phyloP scores from a whole-genome alignment of 176 grass and related monocot genomes.

The Raddia guianensis region DNA sequence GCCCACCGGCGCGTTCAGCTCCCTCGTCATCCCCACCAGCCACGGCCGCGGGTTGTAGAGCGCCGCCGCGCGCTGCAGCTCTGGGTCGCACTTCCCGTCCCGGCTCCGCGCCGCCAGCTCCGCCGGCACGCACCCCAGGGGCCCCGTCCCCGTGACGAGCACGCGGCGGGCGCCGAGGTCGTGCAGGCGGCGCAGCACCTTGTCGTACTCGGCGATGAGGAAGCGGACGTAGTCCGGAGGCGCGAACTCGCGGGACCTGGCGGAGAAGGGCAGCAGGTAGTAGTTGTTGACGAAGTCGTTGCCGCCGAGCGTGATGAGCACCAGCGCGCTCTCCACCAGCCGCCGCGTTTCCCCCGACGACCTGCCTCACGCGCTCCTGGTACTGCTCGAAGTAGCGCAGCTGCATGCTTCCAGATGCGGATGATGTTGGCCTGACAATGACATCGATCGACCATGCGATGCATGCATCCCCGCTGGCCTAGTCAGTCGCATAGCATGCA shows the following conservation, averaged over 20 bases:
- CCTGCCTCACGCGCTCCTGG: slow-evolving; percentile 49
- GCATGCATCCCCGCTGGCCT: too few relatives aligned
- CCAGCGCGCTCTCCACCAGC: slow-evolving; percentile 52
- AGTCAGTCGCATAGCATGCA: too few relatives aligned
- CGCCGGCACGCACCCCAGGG: slow-evolving; percentile 58
- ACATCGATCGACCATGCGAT: too few relatives aligned
- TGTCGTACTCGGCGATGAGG: slow-evolving; percentile 56
- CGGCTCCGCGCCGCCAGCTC: slow-evolving; percentile 59
- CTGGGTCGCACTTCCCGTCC: slow-evolving; percentile 53
- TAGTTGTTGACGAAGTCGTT: slow-evolving; percentile 89
- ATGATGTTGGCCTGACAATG: slow-evolving; percentile 60
- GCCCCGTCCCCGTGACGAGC: slow-evolving; percentile 55
- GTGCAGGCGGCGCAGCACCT: slow-evolving; percentile 51
- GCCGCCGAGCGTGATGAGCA: slow-evolving; percentile 63
- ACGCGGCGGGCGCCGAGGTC: slow-evolving; percentile 51
- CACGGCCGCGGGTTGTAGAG: slow-evolving; percentile 70
- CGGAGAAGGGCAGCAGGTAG: slow-evolving; percentile 71
- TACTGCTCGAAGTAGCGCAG: slow-evolving; percentile 73
- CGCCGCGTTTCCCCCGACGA: slow-evolving; percentile 37
- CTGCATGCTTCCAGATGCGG: slow-evolving; percentile 64
- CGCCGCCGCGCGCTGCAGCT: slow-evolving; percentile 56
- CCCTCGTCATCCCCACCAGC: slow-evolving; percentile 44
- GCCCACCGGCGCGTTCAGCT: slow-evolving; percentile 49
- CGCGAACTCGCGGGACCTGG: slow-evolving; percentile 53
- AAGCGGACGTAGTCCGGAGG: slow-evolving; percentile 65